Conservation (phyloP, 306 rosid species). For the Mimosa bimucronata region DNA sequence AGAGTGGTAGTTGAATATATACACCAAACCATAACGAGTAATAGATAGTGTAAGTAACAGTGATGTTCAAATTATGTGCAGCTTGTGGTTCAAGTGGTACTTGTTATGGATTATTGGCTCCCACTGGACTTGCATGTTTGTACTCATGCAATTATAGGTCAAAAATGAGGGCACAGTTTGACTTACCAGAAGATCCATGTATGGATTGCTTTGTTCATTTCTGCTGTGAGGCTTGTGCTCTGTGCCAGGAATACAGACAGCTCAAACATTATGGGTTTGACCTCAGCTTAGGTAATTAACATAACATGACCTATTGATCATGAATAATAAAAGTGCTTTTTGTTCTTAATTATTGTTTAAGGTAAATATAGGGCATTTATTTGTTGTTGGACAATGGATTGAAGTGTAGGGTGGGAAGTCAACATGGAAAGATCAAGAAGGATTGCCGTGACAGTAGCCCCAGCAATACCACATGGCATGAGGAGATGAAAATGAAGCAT, state of each 20-base stretch:
- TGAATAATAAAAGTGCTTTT: slow-evolving; percentile 1
- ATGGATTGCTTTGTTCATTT: slow-evolving; percentile 75
- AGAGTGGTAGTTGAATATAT: too few relatives aligned
- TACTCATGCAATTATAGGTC: slow-evolving; percentile 65
- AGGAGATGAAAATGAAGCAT: slow-evolving; percentile 44
- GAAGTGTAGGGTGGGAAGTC: slow-evolving; percentile 66
- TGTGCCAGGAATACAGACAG: slow-evolving; percentile 77
- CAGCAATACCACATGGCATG: slow-evolving; percentile 46
- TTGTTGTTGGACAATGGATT: slow-evolving; percentile 22
- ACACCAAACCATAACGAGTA: background rate
- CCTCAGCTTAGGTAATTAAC: slow-evolving; percentile 59
- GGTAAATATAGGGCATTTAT: background rate
- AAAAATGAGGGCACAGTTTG: slow-evolving; percentile 59
- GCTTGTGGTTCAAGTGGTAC: slow-evolving; percentile 54
- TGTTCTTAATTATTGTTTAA: too few relatives aligned
- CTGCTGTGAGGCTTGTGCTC: slow-evolving; percentile 69
- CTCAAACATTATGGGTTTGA: slow-evolving; percentile 64
- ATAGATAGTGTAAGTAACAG: background rate
- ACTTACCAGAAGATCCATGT: slow-evolving; percentile 71
- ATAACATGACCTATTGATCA: background rate
- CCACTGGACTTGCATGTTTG: slow-evolving; percentile 61
- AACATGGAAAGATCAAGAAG: slow-evolving; percentile 53
- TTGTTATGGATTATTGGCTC: slow-evolving; percentile 43
- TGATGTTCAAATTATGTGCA: slow-evolving; percentile 21
- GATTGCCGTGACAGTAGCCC: slow-evolving; percentile 34